These are phyloP conservation scores for Coemansia asiatica DNA, from an alignment of 192 early-diverging fungal genomes.

Conservation along the genomic window DNA sequence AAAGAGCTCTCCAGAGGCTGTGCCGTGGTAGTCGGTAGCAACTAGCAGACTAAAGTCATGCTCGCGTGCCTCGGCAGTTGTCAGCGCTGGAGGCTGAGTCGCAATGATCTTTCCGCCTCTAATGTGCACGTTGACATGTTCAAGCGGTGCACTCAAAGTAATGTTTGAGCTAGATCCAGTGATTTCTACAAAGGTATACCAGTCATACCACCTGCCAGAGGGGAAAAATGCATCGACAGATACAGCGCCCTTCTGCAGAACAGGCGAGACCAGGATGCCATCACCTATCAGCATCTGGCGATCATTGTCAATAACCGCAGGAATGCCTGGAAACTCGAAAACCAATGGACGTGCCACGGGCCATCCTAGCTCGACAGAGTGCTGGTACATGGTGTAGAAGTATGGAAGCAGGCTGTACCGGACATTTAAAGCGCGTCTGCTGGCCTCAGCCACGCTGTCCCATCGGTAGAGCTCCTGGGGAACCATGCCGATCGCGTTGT, in stretches of 20 bases:
- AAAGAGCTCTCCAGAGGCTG: constrained; percentile 58
- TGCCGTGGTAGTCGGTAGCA: constrained; percentile 53
- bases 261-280: constrained; percentile 61
- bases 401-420: constrained; percentile 66
- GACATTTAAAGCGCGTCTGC: constrained; percentile 54
- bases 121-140: constrained; percentile 63
- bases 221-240: constrained; percentile 67
- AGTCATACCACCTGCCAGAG: constrained; percentile 64
- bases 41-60: constrained; percentile 57
- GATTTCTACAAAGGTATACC: constrained; percentile 34
- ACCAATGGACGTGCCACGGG: constrained; percentile 60
- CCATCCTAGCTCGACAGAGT: constrained; percentile 55
- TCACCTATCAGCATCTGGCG: constrained; percentile 63
- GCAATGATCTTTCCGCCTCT: constrained; percentile 63
- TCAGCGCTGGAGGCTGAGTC: constrained; percentile 53
- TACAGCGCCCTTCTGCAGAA: constrained; percentile 48
- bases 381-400: constrained; percentile 59
- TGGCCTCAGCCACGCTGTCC: constrained; percentile 57
- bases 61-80: constrained; percentile 48
- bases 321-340: constrained; percentile 54
- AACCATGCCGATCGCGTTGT: constrained; percentile 55
- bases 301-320: constrained; percentile 50
- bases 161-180: constrained; percentile 24
- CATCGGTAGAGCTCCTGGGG: constrained; percentile 67
- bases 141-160: constrained; percentile 53